These are phyloP conservation scores for Eutrema heterophyllum DNA, from an alignment of 345 rosid species.

Conservation along the genomic window DNA sequence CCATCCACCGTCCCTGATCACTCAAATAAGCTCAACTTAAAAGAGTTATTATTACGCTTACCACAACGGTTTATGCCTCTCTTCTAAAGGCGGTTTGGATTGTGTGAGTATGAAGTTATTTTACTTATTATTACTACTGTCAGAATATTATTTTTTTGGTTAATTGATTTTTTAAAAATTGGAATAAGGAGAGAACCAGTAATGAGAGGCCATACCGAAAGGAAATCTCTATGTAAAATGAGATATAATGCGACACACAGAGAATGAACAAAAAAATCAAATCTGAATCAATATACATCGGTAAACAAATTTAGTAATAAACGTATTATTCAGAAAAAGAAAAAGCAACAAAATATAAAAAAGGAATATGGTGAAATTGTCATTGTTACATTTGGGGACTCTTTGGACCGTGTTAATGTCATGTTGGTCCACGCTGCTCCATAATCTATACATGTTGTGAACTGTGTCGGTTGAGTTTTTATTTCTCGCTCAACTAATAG, in stretches of 20 bases:
- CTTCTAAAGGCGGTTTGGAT: not conserved
- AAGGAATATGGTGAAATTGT: conserved; percentile 9
- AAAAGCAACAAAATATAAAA: not conserved
- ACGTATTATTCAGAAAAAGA: not conserved
- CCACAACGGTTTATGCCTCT: not conserved
- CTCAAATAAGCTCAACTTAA: conserved; percentile 15
- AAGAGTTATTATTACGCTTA: not conserved
- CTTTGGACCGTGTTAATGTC: conserved; percentile 19
- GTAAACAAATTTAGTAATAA: not conserved
- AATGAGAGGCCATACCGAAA: conserved; percentile 6
- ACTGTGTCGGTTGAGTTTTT: conserved; percentile 17
- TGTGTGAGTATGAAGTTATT: conserved; percentile 15
- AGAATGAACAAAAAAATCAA: not conserved
- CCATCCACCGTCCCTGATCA: conserved; percentile 31
- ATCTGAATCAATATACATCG: not conserved
- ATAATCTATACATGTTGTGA: conserved; percentile 11
- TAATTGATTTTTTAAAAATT: not conserved
- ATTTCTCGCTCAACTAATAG: not conserved
- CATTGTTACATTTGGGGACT: conserved; percentile 20
- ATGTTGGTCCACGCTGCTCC: conserved; percentile 26
- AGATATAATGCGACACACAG: conserved; percentile 11
- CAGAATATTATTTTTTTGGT: not conserved
- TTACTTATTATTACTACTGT: not conserved
- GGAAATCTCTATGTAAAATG: not conserved
- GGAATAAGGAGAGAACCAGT: not conserved